These are phyloP conservation scores for Sindora glabra DNA, from an alignment of 306 rosid genomes.

Conservation along the genomic window DNA sequence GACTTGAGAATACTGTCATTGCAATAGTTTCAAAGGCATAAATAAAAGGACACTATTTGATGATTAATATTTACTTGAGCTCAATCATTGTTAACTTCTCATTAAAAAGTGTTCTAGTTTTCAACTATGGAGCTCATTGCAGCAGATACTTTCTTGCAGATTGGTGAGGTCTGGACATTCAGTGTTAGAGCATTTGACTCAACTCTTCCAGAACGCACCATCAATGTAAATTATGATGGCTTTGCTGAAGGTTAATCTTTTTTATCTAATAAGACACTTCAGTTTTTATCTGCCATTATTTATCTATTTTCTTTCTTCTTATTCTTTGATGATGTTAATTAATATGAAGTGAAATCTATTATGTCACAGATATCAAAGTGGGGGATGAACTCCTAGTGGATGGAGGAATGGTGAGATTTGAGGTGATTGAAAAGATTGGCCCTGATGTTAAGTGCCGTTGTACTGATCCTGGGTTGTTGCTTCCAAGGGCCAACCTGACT, in stretches of 20 bases:
- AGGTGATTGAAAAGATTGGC: conserved; percentile 88
- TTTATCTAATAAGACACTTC: background rate
- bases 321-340: background rate
- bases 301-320: background rate
- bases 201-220: conserved; percentile 72
- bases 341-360: background rate
- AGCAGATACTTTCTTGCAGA: conserved; percentile 34
- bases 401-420: conserved; percentile 99
- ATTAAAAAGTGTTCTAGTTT: background rate
- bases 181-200: conserved; percentile 89
- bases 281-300: background rate
- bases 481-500: conserved; percentile 96
- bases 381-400: conserved; percentile 98
- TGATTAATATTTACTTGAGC: background rate
- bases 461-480: conserved; percentile 92
- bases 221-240: conserved; percentile 81
- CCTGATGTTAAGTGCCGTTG: conserved; percentile 94
- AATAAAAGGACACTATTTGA: background rate
- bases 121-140: background rate
- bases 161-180: conserved; percentile 93
- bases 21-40: too few species aligned
- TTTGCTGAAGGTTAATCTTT: conserved; percentile 75
- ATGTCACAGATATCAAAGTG: conserved; percentile 65
- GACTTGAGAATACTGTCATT: background rate
- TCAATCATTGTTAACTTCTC: background rate